Conservation (phyloP, 805 yeast genomes). For the Yamadazyma philogaea region DNA sequence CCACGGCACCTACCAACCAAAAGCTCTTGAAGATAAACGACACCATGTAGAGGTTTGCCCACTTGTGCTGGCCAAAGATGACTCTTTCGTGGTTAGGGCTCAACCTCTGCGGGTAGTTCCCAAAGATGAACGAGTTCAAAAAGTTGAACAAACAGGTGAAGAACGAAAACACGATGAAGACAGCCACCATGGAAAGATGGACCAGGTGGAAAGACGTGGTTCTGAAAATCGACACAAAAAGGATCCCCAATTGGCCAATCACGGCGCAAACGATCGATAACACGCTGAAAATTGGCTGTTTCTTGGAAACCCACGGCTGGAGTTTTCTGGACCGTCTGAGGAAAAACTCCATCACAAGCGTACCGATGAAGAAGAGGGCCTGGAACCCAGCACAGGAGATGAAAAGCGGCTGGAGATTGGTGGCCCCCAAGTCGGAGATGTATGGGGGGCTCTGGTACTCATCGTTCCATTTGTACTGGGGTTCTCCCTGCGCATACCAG, state of each 20-base stretch:
- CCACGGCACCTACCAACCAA: constrained; percentile 68
- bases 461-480: constrained; percentile 56
- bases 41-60: constrained; percentile 42
- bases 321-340: constrained; percentile 58
- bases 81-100: constrained; percentile 39
- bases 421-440: constrained; percentile 86
- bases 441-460: constrained; percentile 55
- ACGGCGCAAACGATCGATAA: constrained; percentile 42
- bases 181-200: constrained; percentile 67
- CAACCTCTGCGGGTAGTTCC: constrained; percentile 33
- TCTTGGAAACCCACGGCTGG: constrained; percentile 46
- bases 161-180: constrained; percentile 69
- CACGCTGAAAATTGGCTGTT: constrained; percentile 45
- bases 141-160: constrained; percentile 42
- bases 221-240: constrained; percentile 72
- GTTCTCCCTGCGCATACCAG: constrained; percentile 83
- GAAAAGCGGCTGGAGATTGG: constrained; percentile 79
- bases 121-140: constrained; percentile 37
- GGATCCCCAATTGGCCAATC: constrained; percentile 68
- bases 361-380: constrained; percentile 67
- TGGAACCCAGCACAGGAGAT: constrained; percentile 75
- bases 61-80: constrained; percentile 34
- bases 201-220: constrained; percentile 54
- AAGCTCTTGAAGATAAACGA: constrained; percentile 52
- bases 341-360: constrained; percentile 59